Base-by-base conservation (phyloP, 1,139 yeast genomes). In the Pneumocystis oryctolagi region DNA sequence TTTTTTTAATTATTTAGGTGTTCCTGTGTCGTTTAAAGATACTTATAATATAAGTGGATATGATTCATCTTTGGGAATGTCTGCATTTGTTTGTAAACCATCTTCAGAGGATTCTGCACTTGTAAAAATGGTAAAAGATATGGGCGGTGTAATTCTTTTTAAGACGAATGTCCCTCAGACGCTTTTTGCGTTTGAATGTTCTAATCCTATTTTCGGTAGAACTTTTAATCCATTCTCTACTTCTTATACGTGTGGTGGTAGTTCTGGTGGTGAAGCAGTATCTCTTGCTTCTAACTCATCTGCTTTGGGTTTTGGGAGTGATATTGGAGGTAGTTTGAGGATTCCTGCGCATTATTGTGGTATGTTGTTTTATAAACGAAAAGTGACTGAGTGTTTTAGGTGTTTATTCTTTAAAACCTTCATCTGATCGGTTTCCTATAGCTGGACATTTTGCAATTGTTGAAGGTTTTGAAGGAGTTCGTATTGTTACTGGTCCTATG, bases 21-120 rank as follows among this genome's bases (percentile, higher is more conserved):
- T 86, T 56, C 94, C 94, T n/a, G 74, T 86, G 53, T 85, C 92
- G 1, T 75, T 87, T 65, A 86, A 86, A 70, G 94, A 86, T 72
- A 60, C 56, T 8, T 60, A 42, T 59, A 53, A 56, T 35, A 62
- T 63, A 28, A 55, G 32, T 30, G 85, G 84, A 57, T 79, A 78
- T 64, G 83, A 81, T 61, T 76, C 83, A 2, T 75, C 80, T 9
- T 71, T 80, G 58, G 84, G 84, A 5, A 78, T 78, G 69, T 78
- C 80, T 34, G 76, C 76, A 34, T 75, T 77, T 31, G 69, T 73
- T 56, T 69, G 71, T 68, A 69, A 75, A 64, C 78, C 78, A 6
- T 67, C 69, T n/a, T 37, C 66, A 20, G 64, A 69, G 47, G 78
- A 76, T 63, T 67, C 76, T 16, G 70, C 77, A 8, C 65, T 78